Evolutionary conservation across 352 stramenopile species (phyloP).

Genomic region (Salisapilia sapeloensis): DNA sequence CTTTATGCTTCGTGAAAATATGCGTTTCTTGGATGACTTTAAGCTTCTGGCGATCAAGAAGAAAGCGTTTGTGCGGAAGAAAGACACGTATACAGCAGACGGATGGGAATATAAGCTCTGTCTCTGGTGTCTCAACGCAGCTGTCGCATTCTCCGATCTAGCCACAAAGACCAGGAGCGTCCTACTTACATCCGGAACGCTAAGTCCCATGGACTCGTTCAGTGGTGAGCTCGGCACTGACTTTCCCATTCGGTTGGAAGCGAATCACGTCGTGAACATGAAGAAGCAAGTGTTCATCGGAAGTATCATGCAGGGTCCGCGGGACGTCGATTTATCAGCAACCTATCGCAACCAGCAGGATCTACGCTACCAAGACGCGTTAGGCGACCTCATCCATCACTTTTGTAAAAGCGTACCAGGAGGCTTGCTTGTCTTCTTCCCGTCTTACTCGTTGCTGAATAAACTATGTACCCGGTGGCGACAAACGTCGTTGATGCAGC

Average conservation of each 20-base stretch:
- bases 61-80: background rate
- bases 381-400: slow-evolving; percentile 56
- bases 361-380: slow-evolving; percentile 61
- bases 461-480: slow-evolving; percentile 51
- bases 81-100: slow-evolving; percentile 3
- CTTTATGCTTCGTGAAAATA: slow-evolving; percentile 64
- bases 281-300: slow-evolving; percentile 72
- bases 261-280: slow-evolving; percentile 80
- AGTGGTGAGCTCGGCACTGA: slow-evolving; percentile 58
- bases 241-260: slow-evolving; percentile 68
- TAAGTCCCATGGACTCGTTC: slow-evolving; percentile 82
- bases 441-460: slow-evolving; percentile 67
- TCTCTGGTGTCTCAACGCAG: slow-evolving; percentile 76
- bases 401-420: slow-evolving; percentile 52
- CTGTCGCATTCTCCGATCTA: slow-evolving; percentile 70
- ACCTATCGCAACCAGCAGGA: slow-evolving; percentile 75
- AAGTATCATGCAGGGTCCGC: slow-evolving; percentile 44
- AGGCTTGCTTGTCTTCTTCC: slow-evolving; percentile 77
- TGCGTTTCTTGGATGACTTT: slow-evolving; percentile 74
- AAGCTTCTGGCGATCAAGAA: slow-evolving; percentile 40
- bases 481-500: slow-evolving; percentile 37
- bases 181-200: slow-evolving; percentile 68
- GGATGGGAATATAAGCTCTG: slow-evolving; percentile 60
- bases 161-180: slow-evolving; percentile 41
- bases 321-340: slow-evolving; percentile 47